These are phyloP conservation scores for Sporisorium iseilematis-ciliati DNA, from an alignment of 1,284 basidiomycete species.

Conservation along the genomic window DNA sequence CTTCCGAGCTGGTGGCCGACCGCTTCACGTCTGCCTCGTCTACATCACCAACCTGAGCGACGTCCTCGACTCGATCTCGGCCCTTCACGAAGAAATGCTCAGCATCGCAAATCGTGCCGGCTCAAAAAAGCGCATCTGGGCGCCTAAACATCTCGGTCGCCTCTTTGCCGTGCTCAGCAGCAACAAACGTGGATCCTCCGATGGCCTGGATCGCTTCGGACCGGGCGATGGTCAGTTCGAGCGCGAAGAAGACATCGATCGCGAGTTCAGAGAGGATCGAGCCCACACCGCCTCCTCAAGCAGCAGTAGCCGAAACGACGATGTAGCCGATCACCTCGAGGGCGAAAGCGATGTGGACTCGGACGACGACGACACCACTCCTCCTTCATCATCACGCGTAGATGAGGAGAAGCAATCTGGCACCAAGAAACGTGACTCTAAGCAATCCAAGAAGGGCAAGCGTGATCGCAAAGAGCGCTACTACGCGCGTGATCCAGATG, in stretches of 20 bases:
- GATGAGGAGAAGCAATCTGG: slow-evolving; percentile 37
- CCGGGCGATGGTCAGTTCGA: slow-evolving; percentile 31
- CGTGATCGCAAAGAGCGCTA: slow-evolving; percentile 11
- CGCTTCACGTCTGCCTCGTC: slow-evolving; percentile 73
- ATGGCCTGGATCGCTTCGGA: slow-evolving; percentile 37
- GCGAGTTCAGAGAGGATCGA: slow-evolving; percentile 37
- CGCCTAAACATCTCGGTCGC: slow-evolving; percentile 73
- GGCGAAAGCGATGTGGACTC: slow-evolving; percentile 20
- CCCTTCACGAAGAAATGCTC: slow-evolving; percentile 72
- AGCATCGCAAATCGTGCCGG: slow-evolving; percentile 71
- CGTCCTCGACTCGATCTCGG: slow-evolving; percentile 72
- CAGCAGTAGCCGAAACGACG: background rate
- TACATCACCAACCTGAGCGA: slow-evolving; percentile 73
- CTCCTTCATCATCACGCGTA: background rate
- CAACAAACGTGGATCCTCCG: slow-evolving; percentile 33
- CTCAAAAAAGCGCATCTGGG: slow-evolving; percentile 73
- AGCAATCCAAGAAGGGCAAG: slow-evolving; percentile 10
- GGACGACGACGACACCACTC: slow-evolving; percentile 13
- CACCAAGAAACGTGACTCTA: background rate
- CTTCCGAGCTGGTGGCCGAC: slow-evolving; percentile 67
- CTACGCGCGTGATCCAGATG: slow-evolving; percentile 78
- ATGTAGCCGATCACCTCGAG: slow-evolving; percentile 21
- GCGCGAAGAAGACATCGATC: slow-evolving; percentile 40
- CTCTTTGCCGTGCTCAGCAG: slow-evolving; percentile 68
- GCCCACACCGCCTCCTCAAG: slow-evolving; percentile 16